A percentile compares a stretch with the other conserved stretches of the same genome.
phyloP scores from a whole-genome alignment of 768 basidiomycete species.

The Termitomyces sp. region DNA sequence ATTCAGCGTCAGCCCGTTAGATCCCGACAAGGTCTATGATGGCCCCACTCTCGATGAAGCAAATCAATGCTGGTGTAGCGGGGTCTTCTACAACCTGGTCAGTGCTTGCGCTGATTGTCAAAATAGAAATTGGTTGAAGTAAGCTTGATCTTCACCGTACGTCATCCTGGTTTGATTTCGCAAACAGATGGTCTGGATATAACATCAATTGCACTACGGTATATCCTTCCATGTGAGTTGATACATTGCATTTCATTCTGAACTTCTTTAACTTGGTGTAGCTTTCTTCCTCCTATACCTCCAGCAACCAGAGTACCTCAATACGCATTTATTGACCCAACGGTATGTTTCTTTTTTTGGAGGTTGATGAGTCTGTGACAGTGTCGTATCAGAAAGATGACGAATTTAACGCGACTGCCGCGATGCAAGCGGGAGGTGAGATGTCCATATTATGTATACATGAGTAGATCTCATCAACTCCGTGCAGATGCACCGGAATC shows the following conservation, averaged over 20 bases:
- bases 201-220: constrained; percentile 38
- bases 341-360: constrained; percentile 20
- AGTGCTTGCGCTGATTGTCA: constrained; percentile 51
- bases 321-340: constrained; percentile 44
- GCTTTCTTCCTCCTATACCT: constrained; percentile 35
- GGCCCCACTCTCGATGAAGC: constrained; percentile 28
- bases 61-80: constrained; percentile 45
- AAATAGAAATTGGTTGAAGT: constrained; percentile 26
- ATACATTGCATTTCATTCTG: not conserved
- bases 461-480: not conserved
- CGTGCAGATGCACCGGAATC: constrained; percentile 30
- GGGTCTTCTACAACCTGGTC: constrained; percentile 47
- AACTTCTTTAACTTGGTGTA: constrained; percentile 6
- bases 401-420: constrained; percentile 29
- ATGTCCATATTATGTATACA: not conserved
- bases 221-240: constrained; percentile 28
- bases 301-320: constrained; percentile 36
- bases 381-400: constrained; percentile 20
- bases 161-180: not conserved
- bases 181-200: constrained; percentile 44
- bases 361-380: not conserved
- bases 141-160: constrained; percentile 4
- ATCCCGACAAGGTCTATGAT: constrained; percentile 25
- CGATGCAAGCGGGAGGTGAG: constrained; percentile 13
- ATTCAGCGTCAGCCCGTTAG: constrained; percentile 30